A percentile compares a stretch with the other conserved stretches of the same genome.
These are phyloP conservation scores for Fusarium austroafricanum DNA, from an alignment of 2,329 filamentous ascomycete species.

Conservation along the genomic window DNA sequence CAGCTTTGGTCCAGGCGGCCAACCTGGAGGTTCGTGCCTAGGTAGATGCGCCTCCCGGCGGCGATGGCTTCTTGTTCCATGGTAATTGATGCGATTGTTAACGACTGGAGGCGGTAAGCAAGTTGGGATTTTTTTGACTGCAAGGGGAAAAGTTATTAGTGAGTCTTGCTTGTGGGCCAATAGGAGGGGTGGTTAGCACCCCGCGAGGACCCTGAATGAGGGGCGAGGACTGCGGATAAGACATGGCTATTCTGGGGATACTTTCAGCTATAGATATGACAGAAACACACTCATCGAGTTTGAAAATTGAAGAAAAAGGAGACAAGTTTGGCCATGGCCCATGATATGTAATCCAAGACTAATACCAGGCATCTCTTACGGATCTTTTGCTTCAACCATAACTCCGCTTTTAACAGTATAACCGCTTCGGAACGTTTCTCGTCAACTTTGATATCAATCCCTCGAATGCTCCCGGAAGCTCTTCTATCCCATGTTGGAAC, in stretches of 20 bases:
- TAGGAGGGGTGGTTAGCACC: background rate
- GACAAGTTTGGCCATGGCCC: background rate
- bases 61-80: conserved; percentile 41
- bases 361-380: background rate
- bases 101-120: background rate
- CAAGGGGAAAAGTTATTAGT: background rate
- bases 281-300: background rate
- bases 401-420: background rate
- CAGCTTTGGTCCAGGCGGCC: background rate
- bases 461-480: background rate
- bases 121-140: background rate
- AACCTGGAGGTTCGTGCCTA: conserved; percentile 50
- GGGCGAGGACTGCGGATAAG: conserved; percentile 4
- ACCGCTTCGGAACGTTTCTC: background rate
- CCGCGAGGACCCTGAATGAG: conserved; percentile 10
- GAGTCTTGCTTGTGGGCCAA: conserved; percentile 10
- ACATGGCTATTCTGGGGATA: background rate
- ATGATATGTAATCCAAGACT: background rate
- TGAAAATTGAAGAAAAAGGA: background rate
- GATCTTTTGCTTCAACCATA: background rate
- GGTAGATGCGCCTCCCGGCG: conserved; percentile 64
- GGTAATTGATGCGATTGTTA: background rate
- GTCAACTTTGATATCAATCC: background rate
- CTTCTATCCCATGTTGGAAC: background rate
- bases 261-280: background rate